Evolutionary conservation across 2,329 filamentous ascomycete genomes (phyloP), one percentile per base, ranked within the genome.

Genomic region (Beauveria sp.): DNA sequence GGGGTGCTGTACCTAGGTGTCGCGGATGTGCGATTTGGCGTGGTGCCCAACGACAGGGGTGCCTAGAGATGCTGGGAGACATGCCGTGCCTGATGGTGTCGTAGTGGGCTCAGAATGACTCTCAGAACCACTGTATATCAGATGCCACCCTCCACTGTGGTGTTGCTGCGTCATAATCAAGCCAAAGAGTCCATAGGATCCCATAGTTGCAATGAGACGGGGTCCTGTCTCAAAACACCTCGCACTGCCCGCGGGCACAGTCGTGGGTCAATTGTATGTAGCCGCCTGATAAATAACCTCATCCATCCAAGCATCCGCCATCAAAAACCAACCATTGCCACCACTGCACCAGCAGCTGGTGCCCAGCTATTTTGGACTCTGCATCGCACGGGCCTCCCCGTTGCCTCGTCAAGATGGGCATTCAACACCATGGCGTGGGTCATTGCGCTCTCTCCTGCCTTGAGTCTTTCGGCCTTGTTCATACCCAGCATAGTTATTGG

Each of bases 391-490:
- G 85, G 80, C 73, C 85, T 83, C 1, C 84, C 86, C 1, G 72
- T 75, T 63, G 84, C 75, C 31, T 82, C 78, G 63, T 89, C 87
- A 3, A 96, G 73, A 70, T 96, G 91, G 51, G 96, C 92, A 1
- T 91, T 96, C 64, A 96, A 75, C 0, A 96, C 90, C 92, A 96
- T 96, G 5, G 92, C 92, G 69, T 96, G 92, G 1, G 91, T 96
- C 91, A 96, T 96, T 56, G 84, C 81, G 60, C 84, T 88, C 75
- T 96, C 91, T 12, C 89, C 86, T 0, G 87, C 88, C 68, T 83
- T 79, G 51, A 96, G 77, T 3, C 91, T 79, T 68, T 91, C 83
- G 1, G 88, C 88, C 75, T 96, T 96, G 69, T 78, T 84, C 83
- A 96, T 82, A 20, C 84, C 85, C 9, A 93, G 80, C 26, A 96